Conservation (phyloP, 371 early-diverging fungal genomes). For the Zopfochytrium polystomum region DNA sequence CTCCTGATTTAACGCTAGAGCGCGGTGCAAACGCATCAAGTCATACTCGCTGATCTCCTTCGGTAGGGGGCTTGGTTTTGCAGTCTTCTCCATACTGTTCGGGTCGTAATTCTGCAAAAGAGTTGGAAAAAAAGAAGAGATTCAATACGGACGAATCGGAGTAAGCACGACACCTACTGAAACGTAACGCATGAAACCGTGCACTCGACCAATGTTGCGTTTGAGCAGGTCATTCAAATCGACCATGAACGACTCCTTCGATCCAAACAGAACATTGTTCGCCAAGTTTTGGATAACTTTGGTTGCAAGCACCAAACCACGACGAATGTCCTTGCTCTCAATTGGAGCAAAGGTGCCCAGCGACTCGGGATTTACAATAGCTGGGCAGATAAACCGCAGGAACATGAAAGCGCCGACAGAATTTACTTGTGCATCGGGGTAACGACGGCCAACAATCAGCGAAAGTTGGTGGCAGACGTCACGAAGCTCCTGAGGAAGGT, state of each 20-base stretch:
- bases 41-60: too few species aligned
- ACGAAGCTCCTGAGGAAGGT: slow-evolving; percentile 71
- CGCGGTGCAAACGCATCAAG: slow-evolving; percentile 37
- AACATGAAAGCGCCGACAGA: slow-evolving; percentile 94
- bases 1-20: slow-evolving; percentile 39
- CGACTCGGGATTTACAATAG: slow-evolving; percentile 82
- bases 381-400: slow-evolving; percentile 92
- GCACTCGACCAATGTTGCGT: slow-evolving; percentile 35
- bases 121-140: too few species aligned
- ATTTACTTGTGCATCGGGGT: slow-evolving; percentile 76
- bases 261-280: slow-evolving; percentile 89
- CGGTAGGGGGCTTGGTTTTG: too few species aligned
- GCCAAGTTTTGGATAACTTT: slow-evolving; percentile 94
- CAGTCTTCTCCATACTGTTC: too few species aligned
- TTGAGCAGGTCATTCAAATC: slow-evolving; percentile 63
- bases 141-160: too few species aligned
- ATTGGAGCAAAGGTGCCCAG: slow-evolving; percentile 38
- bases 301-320: slow-evolving; percentile 84
- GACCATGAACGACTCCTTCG: slow-evolving; percentile 88
- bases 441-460: slow-evolving; percentile 71
- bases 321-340: slow-evolving; percentile 64
- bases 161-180: slow-evolving; percentile 26
- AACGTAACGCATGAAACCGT: slow-evolving; percentile 64
- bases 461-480: slow-evolving; percentile 79
- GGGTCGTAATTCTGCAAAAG: too few species aligned